Base-by-base conservation (phyloP, 1,139 yeast genomes). In the Meyerozyma carpophila region DNA sequence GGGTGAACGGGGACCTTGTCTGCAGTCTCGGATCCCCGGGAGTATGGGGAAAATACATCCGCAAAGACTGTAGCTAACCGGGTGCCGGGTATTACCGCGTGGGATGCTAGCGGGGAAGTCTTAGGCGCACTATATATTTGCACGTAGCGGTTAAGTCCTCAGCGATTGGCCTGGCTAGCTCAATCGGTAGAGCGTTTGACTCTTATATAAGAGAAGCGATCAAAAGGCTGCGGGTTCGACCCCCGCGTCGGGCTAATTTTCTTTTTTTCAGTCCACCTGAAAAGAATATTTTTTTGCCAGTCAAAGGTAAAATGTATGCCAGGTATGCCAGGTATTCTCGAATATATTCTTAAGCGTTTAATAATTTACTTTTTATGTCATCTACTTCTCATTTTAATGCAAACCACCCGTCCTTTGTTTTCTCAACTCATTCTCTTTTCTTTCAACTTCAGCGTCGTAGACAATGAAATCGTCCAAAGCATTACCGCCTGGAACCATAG, bases 401-500 rank as follows among this genome's bases (percentile, higher is more conserved):
- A 70, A 64, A 50, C 83, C 84, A 43, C 75, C 75, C 37, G 83
- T 79, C 67, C 86, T 77, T 63, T 77, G 71, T 34, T 59, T 64
- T 69, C 88, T 75, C 58, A 82, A 73, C 60, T 76, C 81, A 43
- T 74, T 78, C 62, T 90, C 88, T 66, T 84, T 79, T 57, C 72
- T 73, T 70, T 89, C 96, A 46, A 82, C 83, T 55, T 80, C 84
- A 43, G 88, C 82, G 63, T 90, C 96, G 67, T 83, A 91, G 41
- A 79, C 77, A 55, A 93, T 85, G 62, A 93, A 90, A 66, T 93
- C 98, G 61, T 93, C 94, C 58, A 93, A 77, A 51, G 87, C 96
- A 66, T 86, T 88, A 57, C 98, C 98, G 47, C 83, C 95, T 44
- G 98, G 96, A 43, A 93, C 98, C 95, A 93, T 91, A 46, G 98